Conservation (phyloP, 1,284 basidiomycete genomes). For the Ganoderma lingzhi region DNA sequence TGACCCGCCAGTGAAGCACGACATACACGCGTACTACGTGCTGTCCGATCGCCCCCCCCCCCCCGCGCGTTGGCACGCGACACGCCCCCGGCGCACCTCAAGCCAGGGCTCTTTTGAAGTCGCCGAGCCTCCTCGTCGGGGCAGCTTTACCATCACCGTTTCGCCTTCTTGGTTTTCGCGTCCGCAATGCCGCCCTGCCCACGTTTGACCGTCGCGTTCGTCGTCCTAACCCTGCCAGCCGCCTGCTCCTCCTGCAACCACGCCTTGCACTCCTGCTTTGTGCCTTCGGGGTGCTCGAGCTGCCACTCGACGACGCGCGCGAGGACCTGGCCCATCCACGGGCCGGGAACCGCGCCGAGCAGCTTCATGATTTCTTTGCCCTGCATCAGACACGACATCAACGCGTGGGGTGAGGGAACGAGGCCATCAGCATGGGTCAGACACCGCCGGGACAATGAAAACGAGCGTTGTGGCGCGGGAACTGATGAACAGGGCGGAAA, state of each 20-base stretch:
- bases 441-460: neutral
- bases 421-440: constrained; percentile 5
- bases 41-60: neutral
- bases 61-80: neutral
- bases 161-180: constrained; percentile 52
- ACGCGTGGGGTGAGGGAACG: neutral
- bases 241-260: constrained; percentile 72
- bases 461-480: neutral
- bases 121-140: neutral
- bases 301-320: constrained; percentile 83
- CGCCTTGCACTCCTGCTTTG: constrained; percentile 68
- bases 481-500: constrained; percentile 4
- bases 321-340: constrained; percentile 74
- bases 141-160: constrained; percentile 32
- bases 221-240: constrained; percentile 51
- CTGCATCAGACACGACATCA: constrained; percentile 48
- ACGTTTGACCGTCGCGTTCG: constrained; percentile 28
- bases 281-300: constrained; percentile 73
- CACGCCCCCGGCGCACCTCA: neutral
- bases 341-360: constrained; percentile 67
- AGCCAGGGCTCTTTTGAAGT: neutral
- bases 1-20: neutral
- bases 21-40: neutral
- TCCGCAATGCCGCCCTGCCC: constrained; percentile 41
- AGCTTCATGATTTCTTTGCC: constrained; percentile 72